Evolutionary conservation across 1,139 yeast species (phyloP).

Genomic region (Debaryomycetaceae sp.): DNA sequence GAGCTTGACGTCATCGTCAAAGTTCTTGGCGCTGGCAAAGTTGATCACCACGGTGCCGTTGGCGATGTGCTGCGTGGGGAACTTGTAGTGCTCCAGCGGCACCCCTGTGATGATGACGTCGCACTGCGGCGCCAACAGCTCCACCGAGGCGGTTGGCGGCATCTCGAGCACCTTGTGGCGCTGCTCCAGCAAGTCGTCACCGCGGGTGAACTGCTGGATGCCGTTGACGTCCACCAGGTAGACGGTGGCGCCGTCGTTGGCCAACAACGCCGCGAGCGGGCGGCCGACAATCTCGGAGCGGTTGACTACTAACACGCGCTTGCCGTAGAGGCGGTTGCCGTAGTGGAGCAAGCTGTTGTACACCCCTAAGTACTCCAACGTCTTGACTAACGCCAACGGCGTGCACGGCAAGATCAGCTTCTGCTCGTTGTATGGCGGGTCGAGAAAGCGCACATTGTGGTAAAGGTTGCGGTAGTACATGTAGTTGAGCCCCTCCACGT

Average conservation of each 20-base stretch:
- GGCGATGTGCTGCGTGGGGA: constrained; percentile 73
- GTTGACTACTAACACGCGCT: constrained; percentile 83
- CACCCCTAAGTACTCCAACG: constrained; percentile 82
- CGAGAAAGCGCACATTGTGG: constrained; percentile 84
- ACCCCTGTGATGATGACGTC: constrained; percentile 97
- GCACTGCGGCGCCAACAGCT: constrained; percentile 65
- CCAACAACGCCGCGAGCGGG: constrained; percentile 91
- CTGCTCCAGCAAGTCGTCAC: constrained; percentile 78
- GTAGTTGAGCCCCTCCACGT: constrained; percentile 93
- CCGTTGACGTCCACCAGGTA: constrained; percentile 87
- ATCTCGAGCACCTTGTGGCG: constrained; percentile 82
- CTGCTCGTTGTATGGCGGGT: constrained; percentile 56
- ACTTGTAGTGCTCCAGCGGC: constrained; percentile 76
- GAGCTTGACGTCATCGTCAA: constrained; percentile 70
- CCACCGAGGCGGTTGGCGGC: constrained; percentile 45
- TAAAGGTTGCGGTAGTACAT: constrained; percentile 89
- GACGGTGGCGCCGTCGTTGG: constrained; percentile 96
- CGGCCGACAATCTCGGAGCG: constrained; percentile 96
- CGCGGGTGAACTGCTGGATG: constrained; percentile 88
- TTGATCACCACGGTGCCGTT: constrained; percentile 90
- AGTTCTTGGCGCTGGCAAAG: constrained; percentile 85
- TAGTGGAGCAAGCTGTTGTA: constrained; percentile 78
- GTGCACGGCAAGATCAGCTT: constrained; percentile 95
- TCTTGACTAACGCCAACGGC: constrained; percentile 90
- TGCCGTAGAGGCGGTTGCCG: constrained; percentile 91